These are phyloP conservation scores for Phytophthora melonis DNA, from an alignment of 352 stramenopile genomes.

Conservation along the genomic window DNA sequence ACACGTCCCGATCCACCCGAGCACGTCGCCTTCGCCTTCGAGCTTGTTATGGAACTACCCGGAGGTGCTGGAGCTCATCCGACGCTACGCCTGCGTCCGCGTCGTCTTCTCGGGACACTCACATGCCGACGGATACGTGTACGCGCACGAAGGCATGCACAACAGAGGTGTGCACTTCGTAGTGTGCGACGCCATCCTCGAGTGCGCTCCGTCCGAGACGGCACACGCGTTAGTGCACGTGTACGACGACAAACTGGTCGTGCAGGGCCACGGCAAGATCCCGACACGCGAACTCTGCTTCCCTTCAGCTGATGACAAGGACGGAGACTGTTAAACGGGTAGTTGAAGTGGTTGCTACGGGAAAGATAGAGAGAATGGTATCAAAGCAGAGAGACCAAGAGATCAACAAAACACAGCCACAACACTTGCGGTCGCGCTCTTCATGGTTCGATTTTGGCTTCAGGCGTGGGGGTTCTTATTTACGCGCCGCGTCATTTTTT, in stretches of 20 bases:
- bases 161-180: slow-evolving; percentile 73
- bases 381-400: slow-evolving; percentile 3
- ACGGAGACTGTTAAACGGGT: slow-evolving; percentile 11
- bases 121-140: slow-evolving; percentile 66
- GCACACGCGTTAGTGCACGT: slow-evolving; percentile 74
- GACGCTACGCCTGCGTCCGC: slow-evolving; percentile 56
- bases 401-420: slow-evolving; percentile 17
- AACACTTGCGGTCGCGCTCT: slow-evolving; percentile 22
- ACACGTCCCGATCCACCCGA: slow-evolving; percentile 74
- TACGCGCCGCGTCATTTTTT: slow-evolving; percentile 35
- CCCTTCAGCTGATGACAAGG: slow-evolving; percentile 9
- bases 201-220: slow-evolving; percentile 66
- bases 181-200: slow-evolving; percentile 72
- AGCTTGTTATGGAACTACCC: slow-evolving; percentile 86
- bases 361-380: slow-evolving; percentile 1
- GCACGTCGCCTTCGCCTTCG: slow-evolving; percentile 39
- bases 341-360: slow-evolving; percentile 13
- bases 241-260: slow-evolving; percentile 55
- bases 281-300: slow-evolving; percentile 65
- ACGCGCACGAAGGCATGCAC: slow-evolving; percentile 41
- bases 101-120: slow-evolving; percentile 79
- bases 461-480: slow-evolving; percentile 30
- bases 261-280: slow-evolving; percentile 72
- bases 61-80: slow-evolving; percentile 61
- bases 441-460: slow-evolving; percentile 37